Evolutionary conservation across 345 rosid genomes (phyloP).

Genomic region (Ceriops decandra): DNA sequence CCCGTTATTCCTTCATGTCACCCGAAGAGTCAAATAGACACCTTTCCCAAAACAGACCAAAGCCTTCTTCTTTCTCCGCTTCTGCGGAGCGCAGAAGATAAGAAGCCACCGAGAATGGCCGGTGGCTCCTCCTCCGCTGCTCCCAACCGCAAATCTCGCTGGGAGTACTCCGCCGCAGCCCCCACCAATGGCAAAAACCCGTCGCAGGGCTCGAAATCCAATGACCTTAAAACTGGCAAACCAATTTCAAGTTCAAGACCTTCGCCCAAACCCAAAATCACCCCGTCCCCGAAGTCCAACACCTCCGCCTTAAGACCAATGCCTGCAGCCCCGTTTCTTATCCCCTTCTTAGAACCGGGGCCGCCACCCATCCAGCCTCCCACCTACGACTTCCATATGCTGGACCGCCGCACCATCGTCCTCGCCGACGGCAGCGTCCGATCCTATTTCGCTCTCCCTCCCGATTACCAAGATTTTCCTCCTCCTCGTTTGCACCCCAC

Average conservation of each 20-base stretch:
- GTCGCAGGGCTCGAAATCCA: constrained; percentile 19
- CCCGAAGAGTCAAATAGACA: too few relatives aligned
- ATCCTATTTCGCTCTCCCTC: constrained; percentile 92
- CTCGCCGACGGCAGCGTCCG: constrained; percentile 92
- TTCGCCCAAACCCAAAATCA: constrained; percentile 36
- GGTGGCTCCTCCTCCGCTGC: constrained; percentile 40
- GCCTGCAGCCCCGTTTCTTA: constrained; percentile 20
- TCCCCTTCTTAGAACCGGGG: constrained; percentile 56
- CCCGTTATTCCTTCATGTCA: too few relatives aligned
- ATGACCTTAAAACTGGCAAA: constrained; percentile 13
- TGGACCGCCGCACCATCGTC: constrained; percentile 75
- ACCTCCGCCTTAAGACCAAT: background rate
- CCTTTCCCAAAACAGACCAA: too few relatives aligned
- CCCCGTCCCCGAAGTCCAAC: constrained; percentile 25
- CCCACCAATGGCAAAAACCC: constrained; percentile 20
- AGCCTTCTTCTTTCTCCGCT: too few relatives aligned
- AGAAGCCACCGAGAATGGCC: constrained; percentile 39
- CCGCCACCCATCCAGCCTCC: constrained; percentile 60
- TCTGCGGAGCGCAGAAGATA: too few relatives aligned
- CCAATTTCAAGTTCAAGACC: constrained; percentile 33
- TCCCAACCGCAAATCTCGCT: constrained; percentile 55
- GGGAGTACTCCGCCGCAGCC: constrained; percentile 43
- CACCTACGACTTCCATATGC: constrained; percentile 88
- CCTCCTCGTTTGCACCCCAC: constrained; percentile 18
- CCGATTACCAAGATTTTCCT: constrained; percentile 75